Percentiles rank a stretch among this genome's conserved stretches.
These are phyloP conservation scores for Amanita rimosa DNA, from an alignment of 768 basidiomycete genomes.

Conservation along the genomic window DNA sequence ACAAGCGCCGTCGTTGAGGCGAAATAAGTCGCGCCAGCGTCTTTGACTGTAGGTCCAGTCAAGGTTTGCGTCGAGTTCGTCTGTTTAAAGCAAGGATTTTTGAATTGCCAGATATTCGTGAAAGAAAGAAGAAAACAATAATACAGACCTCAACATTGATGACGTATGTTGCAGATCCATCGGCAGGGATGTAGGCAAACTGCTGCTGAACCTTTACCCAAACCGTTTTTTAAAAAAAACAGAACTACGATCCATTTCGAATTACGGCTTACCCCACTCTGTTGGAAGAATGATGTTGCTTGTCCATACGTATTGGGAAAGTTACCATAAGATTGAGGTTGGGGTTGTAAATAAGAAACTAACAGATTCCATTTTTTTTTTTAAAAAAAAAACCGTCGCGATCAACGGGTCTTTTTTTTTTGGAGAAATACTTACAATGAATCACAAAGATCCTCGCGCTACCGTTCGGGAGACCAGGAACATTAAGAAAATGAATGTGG, in stretches of 20 bases:
- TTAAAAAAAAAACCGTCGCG: too few relatives aligned
- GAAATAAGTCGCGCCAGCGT: conserved; percentile 50
- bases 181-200: conserved; percentile 69
- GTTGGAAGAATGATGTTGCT: conserved; percentile 59
- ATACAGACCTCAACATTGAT: conserved; percentile 51
- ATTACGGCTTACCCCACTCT: conserved; percentile 28
- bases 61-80: conserved; percentile 55
- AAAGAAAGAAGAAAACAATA: too few relatives aligned
- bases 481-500: conserved; percentile 61
- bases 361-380: neutral
- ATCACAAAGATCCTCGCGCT: conserved; percentile 62
- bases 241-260: neutral
- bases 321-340: conserved; percentile 46
- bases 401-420: too few relatives aligned
- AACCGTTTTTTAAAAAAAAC: too few relatives aligned
- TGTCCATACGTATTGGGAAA: conserved; percentile 66
- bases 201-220: conserved; percentile 53
- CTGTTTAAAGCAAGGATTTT: conserved; percentile 19
- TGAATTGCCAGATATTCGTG: neutral
- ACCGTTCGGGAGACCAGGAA: conserved; percentile 45
- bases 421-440: conserved; percentile 44
- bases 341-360: conserved; percentile 66
- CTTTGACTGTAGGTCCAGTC: conserved; percentile 48
- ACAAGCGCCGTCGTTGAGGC: conserved; percentile 51
- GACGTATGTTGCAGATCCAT: conserved; percentile 60